phyloP scores from a whole-genome alignment of 164 flowering plant genomes.

The Magnolia sinica region DNA sequence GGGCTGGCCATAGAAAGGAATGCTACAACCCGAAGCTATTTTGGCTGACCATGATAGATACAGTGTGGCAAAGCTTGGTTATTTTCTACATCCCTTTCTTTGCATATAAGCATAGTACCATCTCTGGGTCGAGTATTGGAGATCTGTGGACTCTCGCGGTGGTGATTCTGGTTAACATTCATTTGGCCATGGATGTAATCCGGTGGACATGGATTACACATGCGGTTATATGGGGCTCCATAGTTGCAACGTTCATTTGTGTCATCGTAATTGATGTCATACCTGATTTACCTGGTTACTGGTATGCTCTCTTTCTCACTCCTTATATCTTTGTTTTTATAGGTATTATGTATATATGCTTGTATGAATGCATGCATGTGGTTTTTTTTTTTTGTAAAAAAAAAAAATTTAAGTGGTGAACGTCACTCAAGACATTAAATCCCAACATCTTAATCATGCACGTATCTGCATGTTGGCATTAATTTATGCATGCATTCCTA shows the following conservation, averaged over 20 bases:
- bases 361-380: too few species aligned
- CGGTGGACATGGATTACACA: conserved; percentile 90
- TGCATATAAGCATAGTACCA: conserved; percentile 57
- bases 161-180: conserved; percentile 81
- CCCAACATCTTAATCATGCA: too few species aligned
- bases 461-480: too few species aligned
- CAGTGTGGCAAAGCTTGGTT: conserved; percentile 87
- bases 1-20: conserved; percentile 80
- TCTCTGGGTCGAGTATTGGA: conserved; percentile 73
- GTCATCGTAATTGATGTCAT: conserved; percentile 73
- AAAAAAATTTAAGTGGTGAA: too few species aligned
- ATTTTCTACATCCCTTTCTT: conserved; percentile 67
- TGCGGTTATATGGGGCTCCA: conserved; percentile 90
- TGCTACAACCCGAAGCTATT: conserved; percentile 64
- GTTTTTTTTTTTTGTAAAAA: too few species aligned
- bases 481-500: background rate
- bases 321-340: background rate
- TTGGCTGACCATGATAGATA: conserved; percentile 83
- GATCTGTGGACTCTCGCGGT: conserved; percentile 90
- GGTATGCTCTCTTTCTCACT: conserved; percentile 45
- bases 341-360: too few species aligned
- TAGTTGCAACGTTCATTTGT: conserved; percentile 68
- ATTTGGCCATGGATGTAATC: conserved; percentile 87
- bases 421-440: too few species aligned
- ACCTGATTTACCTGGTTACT: conserved; percentile 60